These are phyloP conservation scores for Periglandula ipomoeae DNA, from an alignment of 2,329 filamentous ascomycete genomes.

Conservation along the genomic window DNA sequence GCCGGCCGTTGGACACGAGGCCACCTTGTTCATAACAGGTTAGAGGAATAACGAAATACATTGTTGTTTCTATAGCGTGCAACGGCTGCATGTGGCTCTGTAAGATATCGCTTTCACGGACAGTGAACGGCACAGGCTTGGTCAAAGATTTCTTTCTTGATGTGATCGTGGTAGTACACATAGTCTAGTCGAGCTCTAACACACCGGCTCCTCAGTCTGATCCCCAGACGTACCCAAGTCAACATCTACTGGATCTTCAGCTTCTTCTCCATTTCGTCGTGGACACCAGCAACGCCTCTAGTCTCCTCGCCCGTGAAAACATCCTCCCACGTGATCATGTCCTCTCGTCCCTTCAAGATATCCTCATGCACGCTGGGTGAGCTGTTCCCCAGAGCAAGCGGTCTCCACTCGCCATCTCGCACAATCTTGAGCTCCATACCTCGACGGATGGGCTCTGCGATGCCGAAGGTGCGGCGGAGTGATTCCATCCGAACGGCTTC, in stretches of 20 bases:
- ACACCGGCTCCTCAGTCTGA: background rate
- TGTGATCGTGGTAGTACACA: background rate
- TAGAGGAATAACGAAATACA: conserved; percentile 15
- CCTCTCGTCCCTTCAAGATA: conserved; percentile 72
- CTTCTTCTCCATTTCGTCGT: conserved; percentile 91
- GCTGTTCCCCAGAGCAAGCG: conserved; percentile 53
- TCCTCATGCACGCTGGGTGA: conserved; percentile 73
- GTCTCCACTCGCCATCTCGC: conserved; percentile 69
- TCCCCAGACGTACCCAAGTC: too few relatives aligned
- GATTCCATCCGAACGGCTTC: conserved; percentile 80
- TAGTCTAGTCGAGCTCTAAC: background rate
- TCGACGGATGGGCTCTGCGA: conserved; percentile 83
- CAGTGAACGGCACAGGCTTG: too few relatives aligned
- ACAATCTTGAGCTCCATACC: conserved; percentile 95
- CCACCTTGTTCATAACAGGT: conserved; percentile 12
- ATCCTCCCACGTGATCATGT: conserved; percentile 83
- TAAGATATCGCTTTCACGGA: too few relatives aligned
- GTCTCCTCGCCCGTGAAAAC: conserved; percentile 75
- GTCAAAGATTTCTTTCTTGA: too few relatives aligned
- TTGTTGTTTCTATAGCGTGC: background rate
- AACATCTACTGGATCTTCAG: conserved; percentile 62
- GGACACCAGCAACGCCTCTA: conserved; percentile 61
- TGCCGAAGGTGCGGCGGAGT: conserved; percentile 78
- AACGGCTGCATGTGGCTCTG: background rate
- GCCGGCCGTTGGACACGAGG: conserved; percentile 2